Evolutionary conservation across 2,329 filamentous ascomycete genomes (phyloP), one percentile per base, ranked within the genome.

Genomic region (Colletotrichum costaricense): DNA sequence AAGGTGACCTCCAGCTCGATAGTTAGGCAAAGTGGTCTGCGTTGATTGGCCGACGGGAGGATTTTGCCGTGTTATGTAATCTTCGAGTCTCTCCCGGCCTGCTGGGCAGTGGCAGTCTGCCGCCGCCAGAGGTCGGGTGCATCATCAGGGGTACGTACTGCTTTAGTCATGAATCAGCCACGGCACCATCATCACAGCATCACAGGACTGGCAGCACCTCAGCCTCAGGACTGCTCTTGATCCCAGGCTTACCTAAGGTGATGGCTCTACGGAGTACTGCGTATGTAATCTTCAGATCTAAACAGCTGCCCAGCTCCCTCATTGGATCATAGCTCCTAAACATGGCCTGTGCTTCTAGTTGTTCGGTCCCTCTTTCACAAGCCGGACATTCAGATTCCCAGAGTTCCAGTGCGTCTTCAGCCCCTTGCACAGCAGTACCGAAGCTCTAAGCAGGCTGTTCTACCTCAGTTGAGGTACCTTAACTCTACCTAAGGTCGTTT

Each of bases 291-390:
- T 35, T 12, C 4, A 42, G 14, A 11, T 8, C 16, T 26, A 49
- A 7, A 28, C 38, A 49, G 8, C n/a, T 5, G 24, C 12, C 12
- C 14, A 42, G 38, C 38, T 42, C 14, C 28, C n/a, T 57, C 14
- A 73, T 69, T 73, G 57, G 56, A 16, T 9, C 22, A 60, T 14
- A 52, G 56, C 67, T 63, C 24, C 52, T 6, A 19, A 30, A 19
- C 24, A 3, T 35, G 42, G 58, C 19, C 59, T 16, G 58, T 63
- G 69, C 54, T 19, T 12, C 8, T 2, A 2, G 6, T 58, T 16
- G 2, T 42, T 14, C 12, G 49, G 63, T 58, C 60, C 64, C 71
- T 63, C 67, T 70, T 56, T 73, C 60, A 70, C 71, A 73, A 71
- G 71, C 67, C 67, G 26, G 56, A 57, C 33, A 16, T 30, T 28